A percentile compares a stretch with the other conserved stretches of the same genome.
Evolutionary conservation across 2,329 filamentous ascomycete species (phyloP).

Genomic region (Pseudonectria buxi): DNA sequence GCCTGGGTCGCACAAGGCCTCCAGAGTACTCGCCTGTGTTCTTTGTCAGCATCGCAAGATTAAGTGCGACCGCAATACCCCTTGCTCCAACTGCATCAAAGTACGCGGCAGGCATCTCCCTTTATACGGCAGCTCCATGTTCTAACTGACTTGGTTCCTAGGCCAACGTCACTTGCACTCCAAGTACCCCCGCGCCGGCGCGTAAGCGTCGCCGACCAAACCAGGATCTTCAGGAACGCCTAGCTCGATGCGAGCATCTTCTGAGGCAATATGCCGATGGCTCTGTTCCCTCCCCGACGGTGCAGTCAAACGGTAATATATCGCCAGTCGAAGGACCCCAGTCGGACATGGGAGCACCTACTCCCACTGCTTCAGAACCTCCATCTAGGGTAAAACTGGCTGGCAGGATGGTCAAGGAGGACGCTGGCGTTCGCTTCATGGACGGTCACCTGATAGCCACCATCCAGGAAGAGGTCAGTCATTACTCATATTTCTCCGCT

Average conservation of each 20-base stretch:
- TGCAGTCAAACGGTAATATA: constrained; percentile 10
- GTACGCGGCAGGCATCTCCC: constrained; percentile 28
- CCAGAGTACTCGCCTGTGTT: constrained; percentile 46
- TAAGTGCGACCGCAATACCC: constrained; percentile 53
- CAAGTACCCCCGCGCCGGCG: constrained; percentile 53
- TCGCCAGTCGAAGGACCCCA: constrained; percentile 14
- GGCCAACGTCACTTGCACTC: constrained; percentile 54
- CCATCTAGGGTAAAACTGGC: constrained; percentile 35
- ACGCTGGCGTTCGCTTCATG: constrained; percentile 50
- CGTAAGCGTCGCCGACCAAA: constrained; percentile 54
- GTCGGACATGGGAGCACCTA: constrained; percentile 20
- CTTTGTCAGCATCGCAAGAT: constrained; percentile 57
- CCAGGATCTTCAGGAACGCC: constrained; percentile 54
- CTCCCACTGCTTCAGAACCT: constrained; percentile 25
- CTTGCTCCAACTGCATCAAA: constrained; percentile 55
- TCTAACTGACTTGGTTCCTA: constrained; percentile 21
- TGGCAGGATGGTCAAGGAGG: constrained; percentile 50
- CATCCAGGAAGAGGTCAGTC: constrained; percentile 49
- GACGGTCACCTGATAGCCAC: constrained; percentile 49
- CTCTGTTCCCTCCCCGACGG: constrained; percentile 20
- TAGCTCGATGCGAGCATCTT: constrained; percentile 52
- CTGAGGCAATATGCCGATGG: constrained; percentile 49
- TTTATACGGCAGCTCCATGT: not conserved
- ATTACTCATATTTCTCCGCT: not conserved
- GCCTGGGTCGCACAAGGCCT: constrained; percentile 30